Evolutionary conservation across 352 stramenopile genomes (phyloP).

Genomic region (Phytophthora idaei): DNA sequence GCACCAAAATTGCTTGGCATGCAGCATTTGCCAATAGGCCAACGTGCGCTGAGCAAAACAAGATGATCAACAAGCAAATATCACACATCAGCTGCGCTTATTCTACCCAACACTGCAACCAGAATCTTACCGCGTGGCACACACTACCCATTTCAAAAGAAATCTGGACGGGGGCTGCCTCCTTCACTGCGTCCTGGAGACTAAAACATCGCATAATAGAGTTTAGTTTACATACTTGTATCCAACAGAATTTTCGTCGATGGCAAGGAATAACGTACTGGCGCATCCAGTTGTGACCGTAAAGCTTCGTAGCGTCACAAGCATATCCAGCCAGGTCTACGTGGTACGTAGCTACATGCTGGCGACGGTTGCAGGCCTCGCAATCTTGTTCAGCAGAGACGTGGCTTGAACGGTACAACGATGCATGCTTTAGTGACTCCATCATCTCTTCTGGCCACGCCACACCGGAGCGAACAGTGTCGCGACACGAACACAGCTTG

Average conservation of each 20-base stretch:
- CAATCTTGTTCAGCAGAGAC: slow-evolving; percentile 53
- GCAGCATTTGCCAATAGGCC: slow-evolving; percentile 79
- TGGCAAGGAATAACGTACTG: slow-evolving; percentile 32
- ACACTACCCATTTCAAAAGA: slow-evolving; percentile 81
- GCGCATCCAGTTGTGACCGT: slow-evolving; percentile 68
- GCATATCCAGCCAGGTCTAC: slow-evolving; percentile 64
- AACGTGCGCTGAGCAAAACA: slow-evolving; percentile 57
- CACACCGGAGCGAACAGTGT: slow-evolving; percentile 68
- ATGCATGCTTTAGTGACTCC: slow-evolving; percentile 50
- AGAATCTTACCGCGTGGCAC: slow-evolving; percentile 69
- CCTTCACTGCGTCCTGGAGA: slow-evolving; percentile 43
- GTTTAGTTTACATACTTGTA: not conserved
- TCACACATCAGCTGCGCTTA: slow-evolving; percentile 1
- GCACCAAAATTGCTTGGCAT: slow-evolving; percentile 84
- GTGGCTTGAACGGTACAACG: slow-evolving; percentile 42
- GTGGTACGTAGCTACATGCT: slow-evolving; percentile 65
- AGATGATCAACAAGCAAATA: slow-evolving; percentile 1
- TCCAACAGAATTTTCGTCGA: not conserved
- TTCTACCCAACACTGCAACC: not conserved
- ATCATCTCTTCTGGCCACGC: slow-evolving; percentile 77
- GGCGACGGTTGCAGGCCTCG: slow-evolving; percentile 73
- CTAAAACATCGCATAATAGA: slow-evolving; percentile 22
- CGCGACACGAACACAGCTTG: slow-evolving; percentile 69
- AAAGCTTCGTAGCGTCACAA: slow-evolving; percentile 71
- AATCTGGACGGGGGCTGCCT: slow-evolving; percentile 32